These are phyloP conservation scores for Geotrichum carabidarum DNA, from an alignment of 1,139 yeast species.

Conservation along the genomic window DNA sequence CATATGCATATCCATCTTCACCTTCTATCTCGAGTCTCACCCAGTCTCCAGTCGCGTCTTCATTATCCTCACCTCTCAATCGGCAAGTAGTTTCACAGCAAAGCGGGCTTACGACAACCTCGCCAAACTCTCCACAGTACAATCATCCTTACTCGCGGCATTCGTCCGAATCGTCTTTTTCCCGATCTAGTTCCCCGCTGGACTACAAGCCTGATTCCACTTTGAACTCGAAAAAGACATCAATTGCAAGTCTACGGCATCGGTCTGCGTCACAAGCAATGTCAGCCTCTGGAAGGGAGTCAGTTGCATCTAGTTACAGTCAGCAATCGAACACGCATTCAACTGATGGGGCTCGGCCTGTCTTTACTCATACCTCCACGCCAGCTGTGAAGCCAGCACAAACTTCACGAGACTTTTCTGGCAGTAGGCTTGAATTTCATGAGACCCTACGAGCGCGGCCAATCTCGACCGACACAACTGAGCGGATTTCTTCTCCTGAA, in stretches of 20 bases:
- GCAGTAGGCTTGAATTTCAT: background rate
- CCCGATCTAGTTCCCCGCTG: conserved; percentile 5
- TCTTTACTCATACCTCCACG: background rate
- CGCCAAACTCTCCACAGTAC: background rate
- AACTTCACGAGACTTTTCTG: background rate
- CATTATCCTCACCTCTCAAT: background rate
- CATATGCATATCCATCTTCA: conserved; percentile 1
- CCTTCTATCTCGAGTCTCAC: background rate
- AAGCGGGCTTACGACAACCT: background rate
- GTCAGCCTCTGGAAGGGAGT: background rate
- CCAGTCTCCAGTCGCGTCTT: background rate
- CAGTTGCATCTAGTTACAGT: background rate
- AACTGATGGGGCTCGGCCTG: background rate
- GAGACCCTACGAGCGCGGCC: background rate
- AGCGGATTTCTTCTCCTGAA: conserved; percentile 4
- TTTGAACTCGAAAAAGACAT: background rate
- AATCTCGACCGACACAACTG: conserved; percentile 7
- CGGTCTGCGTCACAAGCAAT: background rate
- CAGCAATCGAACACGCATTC: background rate
- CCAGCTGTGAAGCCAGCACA: background rate
- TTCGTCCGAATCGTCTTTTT: background rate
- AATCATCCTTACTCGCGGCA: background rate
- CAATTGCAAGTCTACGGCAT: conserved; percentile 5
- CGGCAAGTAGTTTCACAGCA: conserved; percentile 7
- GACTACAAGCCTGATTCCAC: background rate